Evolutionary conservation across 2,329 filamentous ascomycete genomes (phyloP), one percentile per base, ranked within the genome.

Genomic region (Cryphonectria parasitica): DNA sequence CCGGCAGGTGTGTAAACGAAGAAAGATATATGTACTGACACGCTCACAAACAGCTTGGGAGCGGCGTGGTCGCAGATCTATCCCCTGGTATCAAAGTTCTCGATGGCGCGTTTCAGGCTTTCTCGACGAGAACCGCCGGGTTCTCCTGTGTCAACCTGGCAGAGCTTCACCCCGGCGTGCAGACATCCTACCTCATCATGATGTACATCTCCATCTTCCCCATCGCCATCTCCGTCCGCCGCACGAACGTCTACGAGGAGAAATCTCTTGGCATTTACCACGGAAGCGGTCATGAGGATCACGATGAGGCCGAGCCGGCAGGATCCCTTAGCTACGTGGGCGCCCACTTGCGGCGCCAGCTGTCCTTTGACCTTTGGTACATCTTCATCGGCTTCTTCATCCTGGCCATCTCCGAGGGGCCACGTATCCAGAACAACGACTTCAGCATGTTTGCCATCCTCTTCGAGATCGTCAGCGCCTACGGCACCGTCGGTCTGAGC

Each of bases 141-240:
- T 97, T 98, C 77, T 87, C 92, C 0, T 92, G 92, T 41, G 88
- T 98, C 75, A 94, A 91, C 78, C 83, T 98, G 54, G 84, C 92
- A 1, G 82, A 87, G 0, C 84, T 99, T 1, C 95, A 98, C 75
- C 95, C 96, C 0, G 96, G 92, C 3, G 93, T 98, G 70, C 95
- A 97, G 77, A 94, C 97, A 19, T 93, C 94, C 34, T 98, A 98
- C 82, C 85, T 98, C 81, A 91, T 98, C 80, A 98, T 98, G 96
- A 98, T 98, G 96, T 98, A 98, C 81, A 97, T 98, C 73, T 97
- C 95, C 70, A 93, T 98, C 71, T 97, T 97, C 76, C 95, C 95
- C 6, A 97, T 98, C 75, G 95, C 96, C 78, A 98, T 98, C 76
- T 96, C 93, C 8, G 92, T 98, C 76, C 94, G 95, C 67, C 87